These are phyloP conservation scores for Backusella australiensis DNA, from an alignment of 192 early-diverging fungal genomes.

Conservation along the genomic window DNA sequence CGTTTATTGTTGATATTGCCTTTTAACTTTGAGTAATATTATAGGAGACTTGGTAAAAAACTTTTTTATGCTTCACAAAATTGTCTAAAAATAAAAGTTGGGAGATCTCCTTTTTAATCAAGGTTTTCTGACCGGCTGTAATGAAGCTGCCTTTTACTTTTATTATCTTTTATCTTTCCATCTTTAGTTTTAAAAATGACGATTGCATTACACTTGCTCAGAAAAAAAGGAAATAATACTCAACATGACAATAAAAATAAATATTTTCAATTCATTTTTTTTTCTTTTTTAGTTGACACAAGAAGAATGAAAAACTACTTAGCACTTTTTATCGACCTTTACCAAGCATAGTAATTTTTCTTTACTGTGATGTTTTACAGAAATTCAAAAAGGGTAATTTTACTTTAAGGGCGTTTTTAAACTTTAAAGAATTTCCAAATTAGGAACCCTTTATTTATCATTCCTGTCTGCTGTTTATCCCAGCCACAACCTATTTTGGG, in stretches of 20 bases:
- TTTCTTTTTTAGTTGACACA: neutral
- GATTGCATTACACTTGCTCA: neutral
- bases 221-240: neutral
- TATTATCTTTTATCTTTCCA: neutral
- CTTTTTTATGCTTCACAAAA: neutral
- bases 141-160: neutral
- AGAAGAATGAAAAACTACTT: neutral
- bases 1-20: neutral
- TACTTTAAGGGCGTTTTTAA: neutral
- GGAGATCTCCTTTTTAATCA: neutral
- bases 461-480: neutral
- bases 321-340: neutral
- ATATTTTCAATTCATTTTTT: neutral
- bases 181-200: neutral
- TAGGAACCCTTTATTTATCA: neutral
- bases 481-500: constrained; percentile 7
- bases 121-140: neutral
- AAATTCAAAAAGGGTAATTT: neutral
- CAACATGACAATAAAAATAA: neutral
- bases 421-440: neutral
- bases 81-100: constrained; percentile 2
- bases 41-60: neutral
- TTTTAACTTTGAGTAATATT: neutral
- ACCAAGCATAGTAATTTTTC: neutral
- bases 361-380: neutral